Evolutionary conservation across 306 rosid species (phyloP).

Genomic region (Pachyrhizus erosus): DNA sequence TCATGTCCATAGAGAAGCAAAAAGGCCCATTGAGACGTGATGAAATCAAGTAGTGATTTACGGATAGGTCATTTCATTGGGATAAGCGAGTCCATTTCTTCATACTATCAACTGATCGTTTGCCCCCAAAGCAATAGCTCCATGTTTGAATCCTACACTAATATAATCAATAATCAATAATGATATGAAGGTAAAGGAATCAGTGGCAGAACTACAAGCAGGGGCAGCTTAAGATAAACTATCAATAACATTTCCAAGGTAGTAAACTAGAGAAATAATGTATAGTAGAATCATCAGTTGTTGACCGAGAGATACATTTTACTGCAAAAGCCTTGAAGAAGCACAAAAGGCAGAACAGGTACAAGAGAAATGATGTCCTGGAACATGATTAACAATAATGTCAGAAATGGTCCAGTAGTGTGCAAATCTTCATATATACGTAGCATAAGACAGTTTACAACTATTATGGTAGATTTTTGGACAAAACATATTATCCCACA

Average conservation of each 20-base stretch:
- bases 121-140: constrained; percentile 29
- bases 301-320: constrained; percentile 35
- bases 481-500: neutral
- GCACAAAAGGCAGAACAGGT: constrained; percentile 16
- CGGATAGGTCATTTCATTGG: constrained; percentile 15
- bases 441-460: neutral
- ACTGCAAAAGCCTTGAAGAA: constrained; percentile 37
- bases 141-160: constrained; percentile 19
- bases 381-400: neutral
- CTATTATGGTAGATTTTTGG: neutral
- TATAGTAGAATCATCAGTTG: constrained; percentile 21
- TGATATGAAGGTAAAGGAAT: constrained; percentile 16
- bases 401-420: constrained; percentile 33
- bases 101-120: constrained; percentile 13
- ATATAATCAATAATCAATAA: neutral
- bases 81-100: constrained; percentile 33
- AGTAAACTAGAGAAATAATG: constrained; percentile 36
- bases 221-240: constrained; percentile 11
- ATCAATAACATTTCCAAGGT: neutral
- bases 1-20: constrained; percentile 14
- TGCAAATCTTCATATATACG: neutral
- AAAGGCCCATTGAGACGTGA: neutral
- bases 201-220: constrained; percentile 23
- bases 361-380: constrained; percentile 29
- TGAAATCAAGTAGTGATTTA: constrained; percentile 25